These are phyloP conservation scores for Globisporangium barbulae DNA, from an alignment of 352 stramenopile species.

Conservation along the genomic window DNA sequence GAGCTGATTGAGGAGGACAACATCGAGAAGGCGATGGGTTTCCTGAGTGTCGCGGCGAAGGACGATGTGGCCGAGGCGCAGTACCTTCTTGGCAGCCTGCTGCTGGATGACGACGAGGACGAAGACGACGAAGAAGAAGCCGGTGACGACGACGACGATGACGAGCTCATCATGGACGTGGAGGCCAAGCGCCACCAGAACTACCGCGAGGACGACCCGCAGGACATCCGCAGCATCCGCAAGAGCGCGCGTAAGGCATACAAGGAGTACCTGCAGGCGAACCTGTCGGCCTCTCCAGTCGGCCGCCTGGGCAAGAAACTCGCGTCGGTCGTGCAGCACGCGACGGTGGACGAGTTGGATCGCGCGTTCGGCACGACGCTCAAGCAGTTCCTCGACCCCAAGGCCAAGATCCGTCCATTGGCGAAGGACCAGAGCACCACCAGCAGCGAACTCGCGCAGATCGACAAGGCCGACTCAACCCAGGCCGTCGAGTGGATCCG, in stretches of 20 bases:
- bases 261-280: conserved; percentile 62
- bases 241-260: conserved; percentile 75
- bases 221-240: conserved; percentile 73
- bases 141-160: conserved; percentile 16
- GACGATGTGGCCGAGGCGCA: conserved; percentile 69
- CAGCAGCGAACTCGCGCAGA: conserved; percentile 19
- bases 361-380: conserved; percentile 71
- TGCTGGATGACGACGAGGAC: conserved; percentile 43
- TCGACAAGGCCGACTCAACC: conserved; percentile 45
- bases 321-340: conserved; percentile 22
- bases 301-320: conserved; percentile 24
- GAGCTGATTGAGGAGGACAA: conserved; percentile 55
- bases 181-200: conserved; percentile 63
- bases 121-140: conserved; percentile 21
- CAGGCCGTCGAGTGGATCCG: conserved; percentile 81
- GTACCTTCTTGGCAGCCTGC: conserved; percentile 65
- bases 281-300: conserved; percentile 22
- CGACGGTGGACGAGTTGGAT: conserved; percentile 55
- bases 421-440: conserved; percentile 22
- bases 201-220: conserved; percentile 36
- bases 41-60: conserved; percentile 53
- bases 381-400: conserved; percentile 63
- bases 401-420: conserved; percentile 46
- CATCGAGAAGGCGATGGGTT: conserved; percentile 53
- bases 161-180: conserved; percentile 60